These are phyloP conservation scores for Picochlorum sp. DNA, from an alignment of 139 green algal species.

Conservation along the genomic window DNA sequence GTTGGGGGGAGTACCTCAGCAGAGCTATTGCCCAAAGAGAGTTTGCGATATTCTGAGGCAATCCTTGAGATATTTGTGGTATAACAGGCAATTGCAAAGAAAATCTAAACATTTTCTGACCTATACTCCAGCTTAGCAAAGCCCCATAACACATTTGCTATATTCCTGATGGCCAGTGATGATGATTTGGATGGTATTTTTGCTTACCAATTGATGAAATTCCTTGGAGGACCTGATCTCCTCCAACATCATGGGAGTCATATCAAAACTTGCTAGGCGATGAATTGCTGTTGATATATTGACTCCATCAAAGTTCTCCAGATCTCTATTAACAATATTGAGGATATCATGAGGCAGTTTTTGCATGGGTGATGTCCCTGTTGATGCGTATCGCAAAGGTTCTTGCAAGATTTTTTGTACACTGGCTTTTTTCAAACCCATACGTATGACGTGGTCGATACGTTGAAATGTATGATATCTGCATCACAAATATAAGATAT, in stretches of 20 bases:
- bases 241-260: constrained; percentile 16
- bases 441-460: no score
- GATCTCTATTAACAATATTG: constrained; percentile 15
- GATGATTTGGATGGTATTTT: neutral
- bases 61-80: constrained; percentile 9
- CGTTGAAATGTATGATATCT: no score
- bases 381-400: constrained; percentile 31
- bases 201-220: constrained; percentile 27
- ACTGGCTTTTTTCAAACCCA: no score
- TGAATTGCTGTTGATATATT: constrained; percentile 32
- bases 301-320: constrained; percentile 27
- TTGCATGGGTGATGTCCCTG: constrained; percentile 28
- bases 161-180: constrained; percentile 35
- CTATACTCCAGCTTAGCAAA: constrained; percentile 42
- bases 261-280: constrained; percentile 30
- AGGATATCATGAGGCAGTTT: constrained; percentile 11
- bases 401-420: no score
- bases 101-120: constrained; percentile 27
- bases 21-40: constrained; percentile 34
- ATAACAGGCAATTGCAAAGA: constrained; percentile 16
- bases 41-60: constrained; percentile 32
- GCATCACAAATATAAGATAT: no score
- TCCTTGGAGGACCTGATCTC: constrained; percentile 22
- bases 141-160: constrained; percentile 42
- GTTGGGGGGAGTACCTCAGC: constrained; percentile 12